phyloP scores from a whole-genome alignment of 2,329 filamentous ascomycete species.

The Aspergillus flavus region DNA sequence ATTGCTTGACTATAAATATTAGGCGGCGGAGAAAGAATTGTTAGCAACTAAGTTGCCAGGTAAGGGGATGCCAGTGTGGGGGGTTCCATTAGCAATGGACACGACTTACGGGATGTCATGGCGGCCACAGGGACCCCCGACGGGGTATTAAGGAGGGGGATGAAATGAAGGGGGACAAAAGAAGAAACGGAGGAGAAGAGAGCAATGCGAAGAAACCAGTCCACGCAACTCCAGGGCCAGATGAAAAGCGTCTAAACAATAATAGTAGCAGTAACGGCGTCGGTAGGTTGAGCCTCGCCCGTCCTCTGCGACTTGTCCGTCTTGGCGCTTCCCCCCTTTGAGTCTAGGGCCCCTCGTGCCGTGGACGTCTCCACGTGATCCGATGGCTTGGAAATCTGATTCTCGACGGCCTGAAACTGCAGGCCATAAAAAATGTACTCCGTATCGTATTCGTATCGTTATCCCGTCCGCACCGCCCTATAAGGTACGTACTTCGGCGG shows the following conservation, averaged over 20 bases:
- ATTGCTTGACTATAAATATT: conserved; percentile 81
- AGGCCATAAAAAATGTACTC: not conserved
- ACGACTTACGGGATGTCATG: conserved; percentile 60
- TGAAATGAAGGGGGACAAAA: conserved; percentile 15
- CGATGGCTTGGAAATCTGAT: not conserved
- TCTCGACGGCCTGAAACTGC: not conserved
- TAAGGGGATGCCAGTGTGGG: conserved; percentile 21
- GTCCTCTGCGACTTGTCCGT: conserved; percentile 23
- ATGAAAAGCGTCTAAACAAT: conserved; percentile 4
- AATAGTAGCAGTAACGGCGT: conserved; percentile 2
- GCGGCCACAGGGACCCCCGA: conserved; percentile 54
- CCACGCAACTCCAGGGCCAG: conserved; percentile 4
- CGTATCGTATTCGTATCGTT: not conserved
- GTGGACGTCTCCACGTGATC: not conserved
- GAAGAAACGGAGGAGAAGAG: conserved; percentile 13
- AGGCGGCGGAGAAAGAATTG: conserved; percentile 11
- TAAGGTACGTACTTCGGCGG: not conserved
- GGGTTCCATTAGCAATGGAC: conserved; percentile 19
- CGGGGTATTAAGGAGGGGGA: conserved; percentile 24
- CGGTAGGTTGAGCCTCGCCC: conserved; percentile 19
- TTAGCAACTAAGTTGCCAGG: conserved; percentile 22
- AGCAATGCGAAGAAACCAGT: conserved; percentile 27
- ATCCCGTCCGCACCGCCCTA: no score
- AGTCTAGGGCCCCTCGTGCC: conserved; percentile 14
- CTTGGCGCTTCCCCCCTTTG: conserved; percentile 13